Base-by-base conservation (phyloP, 306 rosid genomes). In the Spatholobus suberectus region DNA sequence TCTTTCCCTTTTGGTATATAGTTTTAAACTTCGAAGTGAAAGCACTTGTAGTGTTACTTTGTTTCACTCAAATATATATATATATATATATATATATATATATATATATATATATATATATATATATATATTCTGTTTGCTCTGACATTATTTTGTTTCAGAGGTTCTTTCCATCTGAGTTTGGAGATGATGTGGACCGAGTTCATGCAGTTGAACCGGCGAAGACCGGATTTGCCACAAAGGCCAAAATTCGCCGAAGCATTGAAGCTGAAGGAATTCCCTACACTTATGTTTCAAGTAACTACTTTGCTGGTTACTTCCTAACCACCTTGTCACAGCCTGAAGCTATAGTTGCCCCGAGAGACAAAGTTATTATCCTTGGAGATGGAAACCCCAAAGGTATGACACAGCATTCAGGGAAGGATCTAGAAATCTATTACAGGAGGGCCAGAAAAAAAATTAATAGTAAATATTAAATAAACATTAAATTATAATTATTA, bases 351-450 rank as follows among this genome's bases (percentile, higher is more conserved):
- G 40, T 80, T 37, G 77, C 91, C 6, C 90, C 91, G 0, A 82
- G 86, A 82, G 90, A 90, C 35, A 88, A 62, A 82, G 83, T 88
- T 21, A 62, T 55, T 29, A 86, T 90, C 81, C 12, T 67, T 0
- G 91, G 93, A 38, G 90, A 90, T 84, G 91, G 91, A 80, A 90
- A 88, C 70, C 47, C 69, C 81, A 88, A 90, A 82, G 90, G 91
- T 86, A n/a, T n/a, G n/a, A n/a, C n/a, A n/a, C n/a, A 20, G 54
- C 14, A 37, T 3, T 10, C n/a, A n/a, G n/a, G n/a, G n/a, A n/a
- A n/a, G n/a, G n/a, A n/a, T n/a, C n/a, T n/a, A n/a, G n/a, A n/a
- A n/a, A n/a, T n/a, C n/a, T n/a, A n/a, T n/a, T n/a, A n/a, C n/a
- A n/a, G n/a, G n/a, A n/a, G n/a, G n/a, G n/a, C n/a, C n/a, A n/a